These are phyloP conservation scores for Geoglossum glabrum DNA, from an alignment of 495 filamentous ascomycete species.

Conservation along the genomic window DNA sequence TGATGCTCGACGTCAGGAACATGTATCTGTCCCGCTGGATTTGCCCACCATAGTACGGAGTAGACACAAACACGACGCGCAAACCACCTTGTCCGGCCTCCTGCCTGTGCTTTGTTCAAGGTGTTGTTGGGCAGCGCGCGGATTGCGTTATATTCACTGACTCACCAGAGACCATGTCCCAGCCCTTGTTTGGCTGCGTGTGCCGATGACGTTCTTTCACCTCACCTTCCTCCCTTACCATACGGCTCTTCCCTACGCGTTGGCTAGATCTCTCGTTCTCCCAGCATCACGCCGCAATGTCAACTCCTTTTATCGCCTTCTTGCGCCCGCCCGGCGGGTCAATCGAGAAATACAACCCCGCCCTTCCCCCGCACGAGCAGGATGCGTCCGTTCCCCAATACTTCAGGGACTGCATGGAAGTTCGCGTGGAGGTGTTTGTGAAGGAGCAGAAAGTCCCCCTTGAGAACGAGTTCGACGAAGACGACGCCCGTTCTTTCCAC, in stretches of 20 bases:
- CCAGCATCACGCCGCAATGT: not conserved
- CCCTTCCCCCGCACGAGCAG: conserved; percentile 18
- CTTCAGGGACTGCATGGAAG: conserved; percentile 59
- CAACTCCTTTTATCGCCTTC: conserved; percentile 2
- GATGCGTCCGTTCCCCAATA: conserved; percentile 27
- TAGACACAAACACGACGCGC: not conserved
- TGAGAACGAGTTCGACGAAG: conserved; percentile 53
- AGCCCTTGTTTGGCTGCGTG: not conserved
- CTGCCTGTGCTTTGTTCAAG: not conserved
- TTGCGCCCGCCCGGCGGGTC: not conserved
- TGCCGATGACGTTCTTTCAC: not conserved
- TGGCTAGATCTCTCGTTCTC: not conserved
- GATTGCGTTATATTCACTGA: not conserved
- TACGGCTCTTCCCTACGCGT: not conserved
- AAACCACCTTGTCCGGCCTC: not conserved
- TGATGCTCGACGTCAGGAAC: not conserved
- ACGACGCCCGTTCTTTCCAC: conserved; percentile 61
- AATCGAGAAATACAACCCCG: not conserved
- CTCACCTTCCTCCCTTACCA: not conserved
- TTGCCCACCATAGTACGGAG: too few relatives aligned
- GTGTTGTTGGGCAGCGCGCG: not conserved
- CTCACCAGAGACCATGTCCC: not conserved
- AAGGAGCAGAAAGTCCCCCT: conserved; percentile 48
- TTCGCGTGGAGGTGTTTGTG: conserved; percentile 62
- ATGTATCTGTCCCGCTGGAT: not conserved